phyloP scores from a whole-genome alignment of 129 eudicot genomes.

The Flaveria robusta region DNA sequence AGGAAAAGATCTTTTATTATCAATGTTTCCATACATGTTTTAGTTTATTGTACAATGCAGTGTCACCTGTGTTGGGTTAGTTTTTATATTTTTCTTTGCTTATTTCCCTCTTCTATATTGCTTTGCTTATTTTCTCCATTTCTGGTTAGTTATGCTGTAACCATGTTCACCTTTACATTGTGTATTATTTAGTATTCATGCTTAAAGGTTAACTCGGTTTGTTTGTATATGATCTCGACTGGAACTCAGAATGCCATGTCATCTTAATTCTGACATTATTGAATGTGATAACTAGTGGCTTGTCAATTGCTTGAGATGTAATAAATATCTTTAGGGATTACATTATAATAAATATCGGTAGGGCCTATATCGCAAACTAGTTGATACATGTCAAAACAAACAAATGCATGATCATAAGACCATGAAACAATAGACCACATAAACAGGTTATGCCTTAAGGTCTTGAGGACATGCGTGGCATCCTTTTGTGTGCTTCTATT shows the following conservation, averaged over 20 bases:
- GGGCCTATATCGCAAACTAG: background rate
- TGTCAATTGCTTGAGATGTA: conserved; percentile 2
- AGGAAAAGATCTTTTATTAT: background rate
- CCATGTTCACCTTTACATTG: background rate
- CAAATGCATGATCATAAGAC: background rate
- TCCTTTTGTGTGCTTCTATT: too few species aligned
- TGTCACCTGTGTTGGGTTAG: background rate
- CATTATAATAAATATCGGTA: background rate
- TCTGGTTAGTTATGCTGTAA: conserved; percentile 11
- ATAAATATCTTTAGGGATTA: background rate
- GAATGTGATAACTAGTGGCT: conserved; percentile 7
- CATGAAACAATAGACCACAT: background rate
- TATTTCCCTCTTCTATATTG: background rate
- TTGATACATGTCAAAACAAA: background rate
- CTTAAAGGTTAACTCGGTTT: background rate
- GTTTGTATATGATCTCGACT: background rate
- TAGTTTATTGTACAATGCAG: background rate
- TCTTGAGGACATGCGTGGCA: background rate
- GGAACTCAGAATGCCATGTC: background rate
- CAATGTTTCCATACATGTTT: background rate
- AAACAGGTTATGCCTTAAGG: background rate
- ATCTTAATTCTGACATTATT: conserved; percentile 6
- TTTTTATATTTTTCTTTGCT: background rate
- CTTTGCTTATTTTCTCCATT: background rate
- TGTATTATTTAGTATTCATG: background rate